Evolutionary conservation across 2,329 filamentous ascomycete genomes (phyloP), one percentile per base, ranked within the genome.

Genomic region (Coniochaeta pulveracea): DNA sequence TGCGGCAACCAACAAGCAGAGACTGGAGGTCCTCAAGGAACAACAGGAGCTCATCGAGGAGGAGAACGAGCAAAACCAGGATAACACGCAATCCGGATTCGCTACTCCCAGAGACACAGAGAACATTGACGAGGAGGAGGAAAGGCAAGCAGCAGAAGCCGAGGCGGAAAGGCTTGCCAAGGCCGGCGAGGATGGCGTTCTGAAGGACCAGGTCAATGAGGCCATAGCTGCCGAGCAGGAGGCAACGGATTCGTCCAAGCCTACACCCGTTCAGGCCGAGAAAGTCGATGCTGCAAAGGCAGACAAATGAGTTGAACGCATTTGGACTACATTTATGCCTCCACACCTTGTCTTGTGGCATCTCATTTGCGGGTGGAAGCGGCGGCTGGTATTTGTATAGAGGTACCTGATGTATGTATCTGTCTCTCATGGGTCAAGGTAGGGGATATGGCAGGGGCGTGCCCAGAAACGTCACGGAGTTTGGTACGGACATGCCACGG

Each of bases 1-100:
- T 40, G 89, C 88, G 9, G 91, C 91, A 16, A 98, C 91, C 44
- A 98, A 98, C 74, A 95, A 93, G 72, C 91, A 96, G 68, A 82
- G 91, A 55, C 80, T 98, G 26, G 91, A 98, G 65, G 91, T 98
- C 11, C 72, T 98, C 53, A 93, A 86, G 72, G 91, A 98, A 65
- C 91, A 98, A 65, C 84, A 98, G 57, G 91, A 95, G 55, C 76
- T 98, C 41, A 98, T 98, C 37, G 80, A 94, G 42, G 91, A 98
- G 54, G 91, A 98, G 66, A 93, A 89, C 43, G 75, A 91, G 64
- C 89, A 98, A 63, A 83, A 84, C 49, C 73, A 86, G 52, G 74
- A 80, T 55, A 85, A 83, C 58, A 76, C 83, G 55, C 77, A 77
- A 48, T 76, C 74, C 25, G 83, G 83, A 10, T 70, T 82, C 33